These are phyloP conservation scores for Cladosporium sp. DNA, from an alignment of 2,329 filamentous ascomycete species.

Conservation along the genomic window DNA sequence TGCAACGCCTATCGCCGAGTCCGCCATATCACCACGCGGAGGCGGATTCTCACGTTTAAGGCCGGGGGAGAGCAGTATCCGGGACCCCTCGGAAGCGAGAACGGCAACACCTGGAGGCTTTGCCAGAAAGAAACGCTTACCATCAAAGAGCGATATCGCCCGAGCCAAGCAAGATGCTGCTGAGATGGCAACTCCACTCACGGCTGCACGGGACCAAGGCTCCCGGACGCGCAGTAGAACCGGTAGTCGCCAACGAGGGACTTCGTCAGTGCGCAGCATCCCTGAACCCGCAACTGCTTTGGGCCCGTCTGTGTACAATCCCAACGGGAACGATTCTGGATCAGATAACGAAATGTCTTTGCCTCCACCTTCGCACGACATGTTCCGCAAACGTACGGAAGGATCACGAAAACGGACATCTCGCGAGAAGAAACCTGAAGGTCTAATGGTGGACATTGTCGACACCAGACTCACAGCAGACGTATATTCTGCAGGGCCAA, in stretches of 20 bases:
- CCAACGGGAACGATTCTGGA: slow-evolving; percentile 24
- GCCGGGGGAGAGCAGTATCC: slow-evolving; percentile 54
- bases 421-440: slow-evolving; percentile 75
- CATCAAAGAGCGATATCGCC: slow-evolving; percentile 57
- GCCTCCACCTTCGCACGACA: slow-evolving; percentile 68
- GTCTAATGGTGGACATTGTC: slow-evolving; percentile 57
- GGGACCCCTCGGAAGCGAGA: slow-evolving; percentile 1
- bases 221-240: slow-evolving; percentile 20
- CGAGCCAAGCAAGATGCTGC: slow-evolving; percentile 59
- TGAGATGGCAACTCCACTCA: slow-evolving; percentile 58
- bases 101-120: slow-evolving; percentile 64
- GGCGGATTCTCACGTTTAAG: slow-evolving; percentile 61
- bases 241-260: slow-evolving; percentile 24
- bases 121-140: slow-evolving; percentile 62
- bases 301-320: slow-evolving; percentile 27
- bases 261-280: slow-evolving; percentile 30
- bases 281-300: slow-evolving; percentile 35
- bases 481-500: slow-evolving; percentile 29
- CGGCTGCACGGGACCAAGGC: slow-evolving; percentile 61
- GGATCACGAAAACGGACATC: slow-evolving; percentile 66
- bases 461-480: slow-evolving; percentile 43
- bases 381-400: slow-evolving; percentile 64
- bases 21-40: slow-evolving; percentile 54
- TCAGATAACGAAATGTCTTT: slow-evolving; percentile 49
- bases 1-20: slow-evolving; percentile 83